Percentiles rank a stretch among this genome's conserved stretches.
phyloP scores from a whole-genome alignment of 129 eudicot species.

The Ambrosia trifida region DNA sequence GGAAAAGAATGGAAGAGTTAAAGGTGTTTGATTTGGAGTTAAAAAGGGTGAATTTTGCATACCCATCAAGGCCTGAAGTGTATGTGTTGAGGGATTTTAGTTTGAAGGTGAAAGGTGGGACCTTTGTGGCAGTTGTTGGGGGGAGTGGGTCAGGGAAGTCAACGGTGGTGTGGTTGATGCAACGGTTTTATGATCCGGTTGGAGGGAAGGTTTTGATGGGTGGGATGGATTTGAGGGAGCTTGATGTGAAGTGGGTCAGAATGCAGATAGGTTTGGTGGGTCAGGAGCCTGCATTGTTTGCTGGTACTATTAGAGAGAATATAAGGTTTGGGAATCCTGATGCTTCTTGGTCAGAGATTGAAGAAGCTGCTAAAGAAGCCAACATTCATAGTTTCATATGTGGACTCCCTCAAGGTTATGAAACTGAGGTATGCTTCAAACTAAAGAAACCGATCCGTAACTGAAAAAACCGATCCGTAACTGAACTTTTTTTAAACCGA shows the following conservation, averaged over 20 bases:
- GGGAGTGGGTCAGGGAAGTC: conserved; percentile 83
- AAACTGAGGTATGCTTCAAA: conserved; percentile 40
- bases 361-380: conserved; percentile 45
- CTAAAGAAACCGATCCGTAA: too few relatives aligned
- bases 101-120: conserved; percentile 55
- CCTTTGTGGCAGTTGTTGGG: conserved; percentile 64
- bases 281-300: conserved; percentile 85
- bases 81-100: conserved; percentile 42
- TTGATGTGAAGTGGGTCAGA: conserved; percentile 75
- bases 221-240: conserved; percentile 50
- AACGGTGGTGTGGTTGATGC: conserved; percentile 52
- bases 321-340: conserved; percentile 43
- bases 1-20: conserved; percentile 42
- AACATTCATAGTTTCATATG: conserved; percentile 47
- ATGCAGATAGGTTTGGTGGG: conserved; percentile 73
- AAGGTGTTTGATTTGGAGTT: conserved; percentile 61
- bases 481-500: too few relatives aligned
- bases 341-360: conserved; percentile 38
- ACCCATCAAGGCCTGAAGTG: conserved; percentile 64
- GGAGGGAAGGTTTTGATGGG: conserved; percentile 59
- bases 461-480: too few relatives aligned
- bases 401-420: conserved; percentile 75
- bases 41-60: conserved; percentile 66
- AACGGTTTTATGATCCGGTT: conserved; percentile 69
- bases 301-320: conserved; percentile 70